phyloP scores from a whole-genome alignment of 1,284 basidiomycete genomes.

The Gomphus bonarii region DNA sequence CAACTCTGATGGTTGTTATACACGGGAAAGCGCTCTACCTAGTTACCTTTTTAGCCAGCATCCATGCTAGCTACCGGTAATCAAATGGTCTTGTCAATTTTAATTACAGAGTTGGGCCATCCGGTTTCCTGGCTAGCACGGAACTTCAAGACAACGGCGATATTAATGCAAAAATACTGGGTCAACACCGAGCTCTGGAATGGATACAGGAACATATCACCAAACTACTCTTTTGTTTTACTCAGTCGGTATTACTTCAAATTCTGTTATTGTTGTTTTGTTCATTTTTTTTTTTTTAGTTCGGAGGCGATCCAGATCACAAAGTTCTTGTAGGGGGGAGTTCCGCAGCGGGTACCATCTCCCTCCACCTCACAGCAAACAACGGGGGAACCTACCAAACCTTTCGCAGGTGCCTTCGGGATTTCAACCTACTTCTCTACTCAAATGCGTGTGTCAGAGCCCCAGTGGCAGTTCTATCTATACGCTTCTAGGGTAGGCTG shows the following conservation, averaged over 20 bases:
- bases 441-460: slow-evolving; percentile 13
- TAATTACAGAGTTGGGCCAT: slow-evolving; percentile 27
- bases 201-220: slow-evolving; percentile 10
- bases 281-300: slow-evolving; percentile 7
- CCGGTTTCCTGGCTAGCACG: slow-evolving; percentile 24
- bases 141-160: slow-evolving; percentile 19
- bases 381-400: slow-evolving; percentile 10
- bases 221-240: not conserved
- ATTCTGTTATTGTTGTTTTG: not conserved
- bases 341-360: slow-evolving; percentile 10
- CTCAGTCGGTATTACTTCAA: too few relatives aligned
- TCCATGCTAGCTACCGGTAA: too few relatives aligned
- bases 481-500: slow-evolving; percentile 14
- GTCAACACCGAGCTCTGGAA: slow-evolving; percentile 11
- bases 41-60: too few relatives aligned
- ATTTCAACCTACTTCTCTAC: slow-evolving; percentile 16
- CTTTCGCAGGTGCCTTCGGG: slow-evolving; percentile 16
- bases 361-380: slow-evolving; percentile 10
- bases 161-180: slow-evolving; percentile 19
- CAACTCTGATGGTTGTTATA: too few relatives aligned
- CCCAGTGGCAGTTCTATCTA: slow-evolving; percentile 16
- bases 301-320: slow-evolving; percentile 24
- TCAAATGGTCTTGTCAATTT: too few relatives aligned
- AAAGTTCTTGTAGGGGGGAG: slow-evolving; percentile 14
- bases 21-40: too few relatives aligned